Base-by-base conservation (phyloP, 1,139 yeast genomes). In the Blastobotrys indianensis region DNA sequence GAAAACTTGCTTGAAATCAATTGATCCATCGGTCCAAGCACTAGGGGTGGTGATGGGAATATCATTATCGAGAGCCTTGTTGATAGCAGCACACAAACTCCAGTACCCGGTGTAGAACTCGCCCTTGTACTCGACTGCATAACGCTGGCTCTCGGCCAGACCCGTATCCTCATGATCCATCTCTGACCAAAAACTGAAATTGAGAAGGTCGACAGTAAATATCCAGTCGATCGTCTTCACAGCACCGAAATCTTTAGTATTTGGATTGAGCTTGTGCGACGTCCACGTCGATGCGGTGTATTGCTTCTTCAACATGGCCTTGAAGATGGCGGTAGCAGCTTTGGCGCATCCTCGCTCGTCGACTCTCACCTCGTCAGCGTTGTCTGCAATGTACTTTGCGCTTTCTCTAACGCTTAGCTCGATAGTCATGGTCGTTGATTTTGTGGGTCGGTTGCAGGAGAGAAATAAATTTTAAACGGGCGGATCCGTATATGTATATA, bases 141-240 rank as follows among this genome's bases (percentile, higher is more conserved):
- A 70, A 17, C 72, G 51, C 39, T 60, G 55, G 2, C 62, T 49
- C 11, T 53, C 54, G 2, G 66, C 54, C 11, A 48, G 44, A 1
- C 69, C 70, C 4, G 65, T 54, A 48, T 67, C 71, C 11, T 48
- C 46, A 17, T 47, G 50, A 46, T 65, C 71, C 9, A 51, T 52
- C 32, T 67, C 68, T 5, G 70, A 65, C 74, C 74, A 70, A 51
- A 70, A 70, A 36, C 71, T 65, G 56, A 70, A 70, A 47, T 70
- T 70, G 30, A 70, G 59, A 37, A 70, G 56, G 44, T 70, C 74
- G 2, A 70, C 65, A 0, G 67, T 54, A 45, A 70, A 69, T 1
- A 70, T 66, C 75, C 75, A 69, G 48, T 68, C 64, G 11, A 66
- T 62, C 11, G 45, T 17, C 20, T 23, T 23, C 5, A 30, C 32